These are phyloP conservation scores for Vitis vinifera DNA, from an alignment of 164 flowering plant genomes.

Conservation along the genomic window ASM3070453v1 NC_081822.1:12022001-12022500, in stretches of 20 bases:
- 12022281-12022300: slow-evolving; percentile 60
- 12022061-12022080: no score
- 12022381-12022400: slow-evolving; percentile 6
- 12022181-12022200: slow-evolving; percentile 71
- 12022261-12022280: slow-evolving; percentile 65
- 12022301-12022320: not conserved
- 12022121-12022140: not conserved
- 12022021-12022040: no score
- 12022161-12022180: slow-evolving; percentile 89
- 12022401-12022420: slow-evolving; percentile 3
- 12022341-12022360: not conserved
- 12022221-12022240: slow-evolving; percentile 66
- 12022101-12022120: no score
- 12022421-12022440: no score
- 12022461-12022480: slow-evolving; percentile 66
- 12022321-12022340: not conserved
- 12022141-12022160: slow-evolving; percentile 73
- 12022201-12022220: slow-evolving; percentile 86
- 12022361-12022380: not conserved
- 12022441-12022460: no score
- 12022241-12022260: slow-evolving; percentile 73
- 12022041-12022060: no score
- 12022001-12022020: no score
- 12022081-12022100: no score
- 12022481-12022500: slow-evolving; percentile 53